Evolutionary conservation across 2,329 filamentous ascomycete genomes (phyloP), one percentile per base, ranked within the genome.

Genomic region (Colletotrichum melonis): DNA sequence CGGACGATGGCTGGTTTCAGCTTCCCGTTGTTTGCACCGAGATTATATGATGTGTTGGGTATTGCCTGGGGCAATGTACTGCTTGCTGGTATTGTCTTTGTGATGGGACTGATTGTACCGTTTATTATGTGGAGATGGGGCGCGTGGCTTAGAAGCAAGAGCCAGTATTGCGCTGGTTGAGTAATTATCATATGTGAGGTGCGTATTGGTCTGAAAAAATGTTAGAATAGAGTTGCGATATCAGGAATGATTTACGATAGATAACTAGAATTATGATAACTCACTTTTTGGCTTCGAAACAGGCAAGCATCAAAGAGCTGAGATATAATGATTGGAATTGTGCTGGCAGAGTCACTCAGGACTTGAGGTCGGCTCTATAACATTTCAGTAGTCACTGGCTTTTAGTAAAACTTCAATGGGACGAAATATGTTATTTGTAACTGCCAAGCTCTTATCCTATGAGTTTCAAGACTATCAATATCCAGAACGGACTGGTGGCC

Each of bases 1-100:
- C 83, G 89, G 32, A 89, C 86, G 1, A 81, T 92, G 65, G 84
- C 86, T 0, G 90, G 88, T 0, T 90, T 90, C 49, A 81, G 87
- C 0, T 88, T 92, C 63, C 90, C 91, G 0, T 81, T 92, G 1
- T 91, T 90, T 22, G 89, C 90, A 0, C 84, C 85, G 0, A 79
- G 81, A 14, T 77, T 86, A 77, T 86, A 85, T 26, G 72, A 79
- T 0, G 73, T 65, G 1, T 75, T 86, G 22, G 83, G 73, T 78
- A 91, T 76, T 72, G 90, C 77, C 72, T 90, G 74, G 86, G 86
- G 72, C 0, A 84, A 83, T 57, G 83, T 77, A 0, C 42, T 85
- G 0, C 76, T 86, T 8, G 84, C 81, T 1, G 74, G 73, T 6
- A 62, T 78, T 12, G 76, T 76, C 4, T 59, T 75, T 4, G 62